phyloP scores from a whole-genome alignment of 495 filamentous ascomycete species.

The Trichoderma gamsii region DNA sequence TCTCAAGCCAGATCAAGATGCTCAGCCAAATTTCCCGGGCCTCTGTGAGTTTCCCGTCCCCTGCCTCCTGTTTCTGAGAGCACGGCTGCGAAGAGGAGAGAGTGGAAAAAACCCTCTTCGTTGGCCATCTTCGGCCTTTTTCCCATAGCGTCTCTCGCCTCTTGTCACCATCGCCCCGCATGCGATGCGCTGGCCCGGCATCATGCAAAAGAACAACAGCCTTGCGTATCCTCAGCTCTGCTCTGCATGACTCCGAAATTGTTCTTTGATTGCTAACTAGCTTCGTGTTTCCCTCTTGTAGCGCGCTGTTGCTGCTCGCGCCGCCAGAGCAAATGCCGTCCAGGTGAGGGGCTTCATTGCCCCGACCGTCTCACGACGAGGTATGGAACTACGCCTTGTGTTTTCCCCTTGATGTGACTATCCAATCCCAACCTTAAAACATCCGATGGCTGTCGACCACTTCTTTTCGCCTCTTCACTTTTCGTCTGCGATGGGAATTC shows the following conservation, averaged over 20 bases:
- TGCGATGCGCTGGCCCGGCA: conserved; percentile 11
- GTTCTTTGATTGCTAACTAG: conserved; percentile 9
- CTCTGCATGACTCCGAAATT: background rate
- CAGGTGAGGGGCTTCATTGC: conserved; percentile 77
- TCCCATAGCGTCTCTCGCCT: background rate
- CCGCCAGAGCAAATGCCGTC: conserved; percentile 62
- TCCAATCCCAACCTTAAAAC: background rate
- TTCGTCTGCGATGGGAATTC: background rate
- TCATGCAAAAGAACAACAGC: background rate
- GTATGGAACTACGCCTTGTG: conserved; percentile 40
- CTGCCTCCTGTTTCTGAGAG: background rate
- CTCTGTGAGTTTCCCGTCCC: conserved; percentile 21
- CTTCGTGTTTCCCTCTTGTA: conserved; percentile 17
- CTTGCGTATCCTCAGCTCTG: background rate
- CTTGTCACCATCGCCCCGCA: conserved; percentile 9
- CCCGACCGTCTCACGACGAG: conserved; percentile 66
- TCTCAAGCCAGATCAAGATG: conserved; percentile 26
- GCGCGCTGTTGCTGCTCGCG: conserved; percentile 59
- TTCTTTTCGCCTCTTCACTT: background rate
- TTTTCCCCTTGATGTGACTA: conserved; percentile 26
- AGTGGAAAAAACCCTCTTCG: background rate
- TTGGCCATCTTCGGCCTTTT: background rate
- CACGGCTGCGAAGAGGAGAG: background rate
- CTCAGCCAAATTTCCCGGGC: conserved; percentile 25
- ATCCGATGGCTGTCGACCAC: background rate